Base-by-base conservation (phyloP, 176 grass and related monocot genomes). In the Carex scoparia region DNA sequence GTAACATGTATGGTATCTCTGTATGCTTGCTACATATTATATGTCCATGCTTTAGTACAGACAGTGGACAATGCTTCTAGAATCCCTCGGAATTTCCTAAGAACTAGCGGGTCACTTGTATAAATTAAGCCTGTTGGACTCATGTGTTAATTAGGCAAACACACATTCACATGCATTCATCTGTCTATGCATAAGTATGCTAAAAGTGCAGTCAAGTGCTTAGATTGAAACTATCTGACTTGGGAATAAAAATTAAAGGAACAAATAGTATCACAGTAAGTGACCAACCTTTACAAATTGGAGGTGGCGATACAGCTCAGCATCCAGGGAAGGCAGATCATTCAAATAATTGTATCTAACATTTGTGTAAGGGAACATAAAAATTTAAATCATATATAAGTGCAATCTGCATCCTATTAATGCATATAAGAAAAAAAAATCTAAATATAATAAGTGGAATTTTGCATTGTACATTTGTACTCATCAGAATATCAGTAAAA, bases 251-350 rank as follows among this genome's bases (percentile, higher is more conserved):
- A 28, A 49, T 7, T 37, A 18, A 1, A 54, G 27, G 44, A 77
- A 54, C 12, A 69, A 48, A 9, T 60, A 61, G 13, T 35, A 35
- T 80, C 23, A 61, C 16, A 62, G 4, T 4, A 38, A 40, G n/a
- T 57, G 53, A 35, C 55, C 81, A 81, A 98, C 96, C 96, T 99
- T 99, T 67, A 99, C 72, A 91, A 95, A 98, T 69, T 93, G 87
- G 86, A 98, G 95, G 90, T 98, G 95, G 0, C 95, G 91, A 89
- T 95, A 98, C 79, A 98, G 83, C 81, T 98, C 95, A 85, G 89
- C 91, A 94, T 98, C 95, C 84, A 98, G 79, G 69, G 95, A 98
- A 88, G 95, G 95, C 87, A 98, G 87, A 77, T 98, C 95, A 87
- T 98, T 90, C 88, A 98, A 90, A 80, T 92, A 98, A 87, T 95